These are phyloP conservation scores for Penicillium digitatum DNA, from an alignment of 2,329 filamentous ascomycete genomes.

Conservation along the genomic window DNA sequence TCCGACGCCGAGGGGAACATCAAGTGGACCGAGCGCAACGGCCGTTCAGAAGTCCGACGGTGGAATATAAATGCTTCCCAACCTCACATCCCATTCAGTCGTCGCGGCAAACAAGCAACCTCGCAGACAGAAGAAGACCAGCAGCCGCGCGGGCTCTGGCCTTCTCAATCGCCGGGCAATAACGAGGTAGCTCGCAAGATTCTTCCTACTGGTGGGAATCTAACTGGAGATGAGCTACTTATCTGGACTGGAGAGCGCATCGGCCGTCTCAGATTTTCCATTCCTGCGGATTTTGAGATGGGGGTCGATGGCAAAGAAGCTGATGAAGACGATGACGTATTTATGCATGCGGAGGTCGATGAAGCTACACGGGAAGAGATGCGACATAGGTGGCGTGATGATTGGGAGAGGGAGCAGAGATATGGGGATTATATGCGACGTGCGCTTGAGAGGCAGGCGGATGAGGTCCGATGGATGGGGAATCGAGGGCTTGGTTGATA, in stretches of 20 bases:
- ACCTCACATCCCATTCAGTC: conserved; percentile 15
- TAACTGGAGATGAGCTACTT: conserved; percentile 63
- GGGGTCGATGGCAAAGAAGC: conserved; percentile 37
- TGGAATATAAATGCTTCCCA: conserved; percentile 55
- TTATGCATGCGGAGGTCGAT: conserved; percentile 29
- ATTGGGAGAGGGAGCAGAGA: conserved; percentile 42
- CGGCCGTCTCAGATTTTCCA: conserved; percentile 65
- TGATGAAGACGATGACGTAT: conserved; percentile 36
- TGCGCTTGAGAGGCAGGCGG: conserved; percentile 71
- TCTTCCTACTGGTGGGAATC: conserved; percentile 54
- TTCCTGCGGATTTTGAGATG: conserved; percentile 32
- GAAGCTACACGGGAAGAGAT: conserved; percentile 28
- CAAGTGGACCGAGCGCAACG: conserved; percentile 89
- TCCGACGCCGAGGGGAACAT: conserved; percentile 79
- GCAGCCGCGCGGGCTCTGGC: conserved; percentile 55
- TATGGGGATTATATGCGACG: conserved; percentile 70
- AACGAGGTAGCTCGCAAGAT: conserved; percentile 77
- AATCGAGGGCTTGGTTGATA: conserved; percentile 35
- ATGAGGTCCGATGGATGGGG: conserved; percentile 71
- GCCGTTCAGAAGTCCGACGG: conserved; percentile 52
- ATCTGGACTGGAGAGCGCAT: conserved; percentile 86
- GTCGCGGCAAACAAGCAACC: conserved; percentile 10
- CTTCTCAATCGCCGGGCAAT: conserved; percentile 43
- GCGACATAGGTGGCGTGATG: conserved; percentile 31
- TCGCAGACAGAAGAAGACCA: conserved; percentile 19